A percentile compares a stretch with the other conserved stretches of the same genome.
phyloP scores from a whole-genome alignment of 2,329 filamentous ascomycete genomes.

The Whalleya microplaca region DNA sequence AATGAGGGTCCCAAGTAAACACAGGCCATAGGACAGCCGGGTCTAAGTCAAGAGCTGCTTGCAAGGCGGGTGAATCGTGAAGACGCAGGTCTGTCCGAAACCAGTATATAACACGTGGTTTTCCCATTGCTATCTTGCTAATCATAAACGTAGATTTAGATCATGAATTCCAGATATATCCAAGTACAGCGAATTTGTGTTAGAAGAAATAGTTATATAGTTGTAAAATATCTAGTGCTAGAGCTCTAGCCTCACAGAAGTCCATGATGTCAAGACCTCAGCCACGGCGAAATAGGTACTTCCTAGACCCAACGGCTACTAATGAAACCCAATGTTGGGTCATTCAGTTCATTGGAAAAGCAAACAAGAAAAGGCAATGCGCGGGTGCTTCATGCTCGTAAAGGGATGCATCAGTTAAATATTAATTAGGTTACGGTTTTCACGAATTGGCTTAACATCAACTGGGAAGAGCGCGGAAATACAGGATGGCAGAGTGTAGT shows the following conservation, averaged over 20 bases:
- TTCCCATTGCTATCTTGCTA: constrained; percentile 33
- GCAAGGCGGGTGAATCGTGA: constrained; percentile 75
- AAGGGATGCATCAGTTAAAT: neutral
- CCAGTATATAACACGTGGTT: constrained; percentile 71
- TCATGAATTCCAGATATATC: neutral
- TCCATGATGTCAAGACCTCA: constrained; percentile 31
- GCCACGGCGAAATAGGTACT: constrained; percentile 13
- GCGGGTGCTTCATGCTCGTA: no score
- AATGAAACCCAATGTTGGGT: neutral
- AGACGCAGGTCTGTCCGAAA: constrained; percentile 78
- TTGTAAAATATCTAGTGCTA: neutral
- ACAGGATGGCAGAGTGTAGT: no score
- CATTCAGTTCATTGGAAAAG: neutral
- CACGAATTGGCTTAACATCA: neutral
- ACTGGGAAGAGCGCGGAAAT: no score
- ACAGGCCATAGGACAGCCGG: constrained; percentile 73
- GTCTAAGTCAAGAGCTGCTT: constrained; percentile 71
- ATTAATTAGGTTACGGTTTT: neutral
- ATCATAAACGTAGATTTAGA: neutral
- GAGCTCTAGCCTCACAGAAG: constrained; percentile 2
- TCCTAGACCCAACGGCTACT: constrained; percentile 2
- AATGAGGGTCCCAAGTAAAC: constrained; percentile 82
- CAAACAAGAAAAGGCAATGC: constrained; percentile 3
- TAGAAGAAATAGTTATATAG: neutral
- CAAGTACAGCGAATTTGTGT: neutral